Evolutionary conservation across 495 filamentous ascomycete genomes (phyloP).

Genomic region (Hypoxylon fragiforme): DNA sequence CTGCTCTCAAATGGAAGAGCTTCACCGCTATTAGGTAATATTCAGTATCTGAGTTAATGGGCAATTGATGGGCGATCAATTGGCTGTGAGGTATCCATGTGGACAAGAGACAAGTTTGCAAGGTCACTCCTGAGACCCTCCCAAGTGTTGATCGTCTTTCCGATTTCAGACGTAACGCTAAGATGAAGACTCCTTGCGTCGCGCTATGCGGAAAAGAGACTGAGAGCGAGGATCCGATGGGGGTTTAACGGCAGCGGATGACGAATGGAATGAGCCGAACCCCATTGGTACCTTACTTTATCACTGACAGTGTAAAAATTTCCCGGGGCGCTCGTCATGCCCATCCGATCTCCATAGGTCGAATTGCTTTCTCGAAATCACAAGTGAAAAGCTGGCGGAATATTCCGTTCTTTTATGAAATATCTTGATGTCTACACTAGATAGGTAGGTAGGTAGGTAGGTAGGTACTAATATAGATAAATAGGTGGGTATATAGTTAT

Average conservation of each 20-base stretch:
- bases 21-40: slow-evolving; percentile 7
- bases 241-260: slow-evolving; percentile 2
- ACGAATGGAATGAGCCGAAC: slow-evolving; percentile 19
- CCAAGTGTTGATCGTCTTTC: slow-evolving; percentile 7
- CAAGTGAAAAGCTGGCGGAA: background rate
- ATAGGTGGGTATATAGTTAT: background rate
- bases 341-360: slow-evolving; percentile 6
- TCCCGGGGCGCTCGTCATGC: background rate
- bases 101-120: background rate
- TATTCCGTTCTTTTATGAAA: slow-evolving; percentile 12
- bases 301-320: slow-evolving; percentile 1
- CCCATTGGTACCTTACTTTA: slow-evolving; percentile 20
- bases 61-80: background rate
- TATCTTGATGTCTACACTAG: too few relatives aligned
- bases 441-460: background rate
- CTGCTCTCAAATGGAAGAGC: background rate
- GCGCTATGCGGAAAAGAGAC: slow-evolving; percentile 19
- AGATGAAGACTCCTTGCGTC: slow-evolving; percentile 26
- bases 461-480: background rate
- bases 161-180: slow-evolving; percentile 16
- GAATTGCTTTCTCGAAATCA: slow-evolving; percentile 8
- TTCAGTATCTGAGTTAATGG: slow-evolving; percentile 4
- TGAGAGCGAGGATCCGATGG: slow-evolving; percentile 5
- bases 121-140: background rate
- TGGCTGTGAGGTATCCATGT: background rate